These are phyloP conservation scores for California macrophylla DNA, from an alignment of 441 rosid species.

Conservation along the genomic window DNA sequence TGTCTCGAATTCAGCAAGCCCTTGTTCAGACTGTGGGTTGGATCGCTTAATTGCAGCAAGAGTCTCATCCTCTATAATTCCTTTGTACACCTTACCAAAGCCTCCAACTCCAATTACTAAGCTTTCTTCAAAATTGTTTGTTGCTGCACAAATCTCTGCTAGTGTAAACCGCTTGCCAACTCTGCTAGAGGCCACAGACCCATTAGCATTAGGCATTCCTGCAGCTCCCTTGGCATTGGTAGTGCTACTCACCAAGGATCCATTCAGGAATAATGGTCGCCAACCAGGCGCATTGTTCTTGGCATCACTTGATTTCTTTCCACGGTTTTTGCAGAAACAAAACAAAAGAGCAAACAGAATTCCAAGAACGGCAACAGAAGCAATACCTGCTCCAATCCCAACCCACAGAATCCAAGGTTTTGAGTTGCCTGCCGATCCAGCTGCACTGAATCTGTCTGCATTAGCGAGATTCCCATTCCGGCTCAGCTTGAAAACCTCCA, in stretches of 20 bases:
- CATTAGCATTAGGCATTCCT: conserved; percentile 63
- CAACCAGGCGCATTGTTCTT: conserved; percentile 47
- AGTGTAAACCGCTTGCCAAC: conserved; percentile 73
- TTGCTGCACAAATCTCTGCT: conserved; percentile 82
- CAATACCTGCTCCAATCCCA: conserved; percentile 49
- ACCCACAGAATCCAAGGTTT: conserved; percentile 43
- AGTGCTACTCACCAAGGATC: conserved; percentile 34
- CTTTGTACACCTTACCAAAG: conserved; percentile 86
- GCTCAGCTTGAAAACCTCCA: conserved; percentile 86
- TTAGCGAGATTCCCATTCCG: conserved; percentile 50
- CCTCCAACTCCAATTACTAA: conserved; percentile 92
- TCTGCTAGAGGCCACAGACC: conserved; percentile 60
- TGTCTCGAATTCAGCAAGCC: conserved; percentile 92
- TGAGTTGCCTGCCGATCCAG: conserved; percentile 22
- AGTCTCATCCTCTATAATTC: conserved; percentile 80
- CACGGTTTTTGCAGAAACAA: conserved; percentile 35
- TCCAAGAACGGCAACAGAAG: conserved; percentile 34
- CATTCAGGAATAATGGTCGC: conserved; percentile 57
- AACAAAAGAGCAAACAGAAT: conserved; percentile 22
- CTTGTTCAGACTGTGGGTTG: conserved; percentile 94
- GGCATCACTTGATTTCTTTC: conserved; percentile 28
- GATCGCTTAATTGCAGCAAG: conserved; percentile 88
- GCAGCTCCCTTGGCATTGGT: conserved; percentile 48
- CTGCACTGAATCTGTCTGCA: conserved; percentile 8
- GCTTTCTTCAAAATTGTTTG: conserved; percentile 82